Base-by-base conservation (phyloP, 305 asterid genomes). In the Fraxinus albicans region DNA sequence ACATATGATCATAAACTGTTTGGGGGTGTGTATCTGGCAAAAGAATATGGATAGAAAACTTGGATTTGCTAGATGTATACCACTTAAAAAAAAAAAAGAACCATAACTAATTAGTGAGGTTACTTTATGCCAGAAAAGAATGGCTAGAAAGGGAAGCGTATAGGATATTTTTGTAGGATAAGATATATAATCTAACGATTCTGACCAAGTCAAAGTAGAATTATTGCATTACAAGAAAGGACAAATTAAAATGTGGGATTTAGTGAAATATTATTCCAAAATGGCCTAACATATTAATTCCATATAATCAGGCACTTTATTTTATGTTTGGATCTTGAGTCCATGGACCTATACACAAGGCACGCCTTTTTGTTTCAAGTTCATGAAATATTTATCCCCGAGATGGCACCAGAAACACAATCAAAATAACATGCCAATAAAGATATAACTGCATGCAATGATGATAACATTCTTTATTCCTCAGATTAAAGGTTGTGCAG, bases 401-500 rank as follows among this genome's bases (percentile, higher is more conserved):
- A 21, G 15, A 50, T 33, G 31, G 23, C 38, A 53, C 53, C 72
- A 4, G 10, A 17, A 15, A 17, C 77, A 81, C 72, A 34, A 31
- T 73, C 73, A 9, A 67, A 33, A 15, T n/a, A 69, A 73, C 25
- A 35, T 70, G 50, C 47, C 77, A 10, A 82, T 67, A 76, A 36
- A 67, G 42, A 12, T 79, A 44, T 72, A 73, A 77, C 35, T 74
- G 83, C 85, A 79, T 79, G 29, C 69, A 58, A 81, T 77, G 73
- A 76, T 72, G 73, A 25, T 70, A 42, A 36, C 74, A 63, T 29
- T 80, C 80, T 77, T 83, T 80, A 84, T 80, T 58, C 85, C 84
- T 85, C 97, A 97, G 99, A 81, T 80, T 74, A 95, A 93, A 90
- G 94, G 98, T 69, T 94, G 97, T 91, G 98, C 92, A 87, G 98